phyloP scores from a whole-genome alignment of 2,329 filamentous ascomycete genomes.

The Neodidymelliopsis sp. region DNA sequence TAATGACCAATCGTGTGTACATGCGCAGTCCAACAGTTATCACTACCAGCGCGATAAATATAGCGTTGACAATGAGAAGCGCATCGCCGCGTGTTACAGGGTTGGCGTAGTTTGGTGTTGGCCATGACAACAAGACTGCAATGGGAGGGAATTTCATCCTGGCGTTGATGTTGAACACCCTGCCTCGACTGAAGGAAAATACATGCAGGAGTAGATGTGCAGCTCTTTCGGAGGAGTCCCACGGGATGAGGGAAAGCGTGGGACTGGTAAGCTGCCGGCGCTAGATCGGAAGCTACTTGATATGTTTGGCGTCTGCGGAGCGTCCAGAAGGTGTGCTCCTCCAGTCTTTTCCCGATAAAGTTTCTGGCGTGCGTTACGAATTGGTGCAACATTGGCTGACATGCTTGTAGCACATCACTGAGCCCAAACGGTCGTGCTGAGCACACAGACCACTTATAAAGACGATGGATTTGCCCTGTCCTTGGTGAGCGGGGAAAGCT shows the following conservation, averaged over 20 bases:
- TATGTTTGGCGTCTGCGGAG: constrained; percentile 16
- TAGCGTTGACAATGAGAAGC: constrained; percentile 50
- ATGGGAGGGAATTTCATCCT: constrained; percentile 41
- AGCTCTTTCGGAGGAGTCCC: constrained; percentile 1
- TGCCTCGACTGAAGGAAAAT: background rate
- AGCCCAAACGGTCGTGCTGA: constrained; percentile 5
- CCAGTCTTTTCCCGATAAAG: constrained; percentile 9
- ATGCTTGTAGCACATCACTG: constrained; percentile 17
- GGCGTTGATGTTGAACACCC: constrained; percentile 12
- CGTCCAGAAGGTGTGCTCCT: constrained; percentile 2
- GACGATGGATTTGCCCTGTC: background rate
- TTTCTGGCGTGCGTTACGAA: constrained; percentile 7
- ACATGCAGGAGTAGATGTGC: constrained; percentile 18
- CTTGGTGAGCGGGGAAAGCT: constrained; percentile 4
- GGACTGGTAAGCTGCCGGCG: constrained; percentile 11
- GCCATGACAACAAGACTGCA: constrained; percentile 48
- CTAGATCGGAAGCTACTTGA: constrained; percentile 14
- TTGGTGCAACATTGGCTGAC: constrained; percentile 16
- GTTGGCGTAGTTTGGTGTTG: constrained; percentile 51
- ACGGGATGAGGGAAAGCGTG: constrained; percentile 4
- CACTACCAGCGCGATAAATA: constrained; percentile 49
- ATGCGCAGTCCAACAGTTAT: constrained; percentile 48
- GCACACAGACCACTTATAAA: constrained; percentile 1
- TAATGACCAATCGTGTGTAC: constrained; percentile 52
- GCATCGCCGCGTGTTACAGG: constrained; percentile 50